These are phyloP conservation scores for Elymus sibiricus DNA, from an alignment of 176 grass and related monocot genomes.

Conservation along the genomic window DNA sequence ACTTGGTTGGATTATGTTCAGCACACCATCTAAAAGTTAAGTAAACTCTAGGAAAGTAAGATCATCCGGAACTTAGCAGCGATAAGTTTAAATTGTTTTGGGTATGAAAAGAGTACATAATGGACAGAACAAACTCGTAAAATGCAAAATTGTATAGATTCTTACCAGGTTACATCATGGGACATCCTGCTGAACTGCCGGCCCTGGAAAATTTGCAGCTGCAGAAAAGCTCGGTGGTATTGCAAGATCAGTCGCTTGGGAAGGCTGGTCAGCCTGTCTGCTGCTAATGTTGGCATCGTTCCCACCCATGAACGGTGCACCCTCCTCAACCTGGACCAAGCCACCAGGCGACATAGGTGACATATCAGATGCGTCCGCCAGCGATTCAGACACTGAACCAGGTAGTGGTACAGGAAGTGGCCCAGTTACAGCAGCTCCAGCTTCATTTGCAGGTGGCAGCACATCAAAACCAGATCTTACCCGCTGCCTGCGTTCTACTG, in stretches of 20 bases:
- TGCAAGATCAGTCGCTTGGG: conserved; percentile 6
- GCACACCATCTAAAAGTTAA: not conserved
- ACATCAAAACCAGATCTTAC: conserved; percentile 70
- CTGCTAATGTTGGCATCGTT: not conserved
- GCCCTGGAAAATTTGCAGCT: conserved; percentile 20
- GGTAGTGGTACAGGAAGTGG: not conserved
- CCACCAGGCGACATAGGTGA: conserved; percentile 52
- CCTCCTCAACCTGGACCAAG: conserved; percentile 28
- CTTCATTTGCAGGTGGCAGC: conserved; percentile 35
- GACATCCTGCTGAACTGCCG: conserved; percentile 20
- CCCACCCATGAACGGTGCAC: not conserved
- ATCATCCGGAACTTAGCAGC: not conserved
- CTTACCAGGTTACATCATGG: conserved; percentile 34
- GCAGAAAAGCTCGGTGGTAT: conserved; percentile 25
- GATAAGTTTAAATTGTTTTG: not conserved
- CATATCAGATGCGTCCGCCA: conserved; percentile 24
- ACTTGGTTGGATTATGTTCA: not conserved
- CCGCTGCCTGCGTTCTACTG: conserved; percentile 36
- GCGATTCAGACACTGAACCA: not conserved
- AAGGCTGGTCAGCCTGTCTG: not conserved
- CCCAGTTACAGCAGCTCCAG: conserved; percentile 15
- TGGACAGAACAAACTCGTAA: not conserved
- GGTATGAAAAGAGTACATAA: not conserved
- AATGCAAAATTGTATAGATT: not conserved
- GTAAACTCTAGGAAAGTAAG: not conserved